phyloP scores from a whole-genome alignment of 768 basidiomycete species.

The Phanerodontia chrysosporium region DNA sequence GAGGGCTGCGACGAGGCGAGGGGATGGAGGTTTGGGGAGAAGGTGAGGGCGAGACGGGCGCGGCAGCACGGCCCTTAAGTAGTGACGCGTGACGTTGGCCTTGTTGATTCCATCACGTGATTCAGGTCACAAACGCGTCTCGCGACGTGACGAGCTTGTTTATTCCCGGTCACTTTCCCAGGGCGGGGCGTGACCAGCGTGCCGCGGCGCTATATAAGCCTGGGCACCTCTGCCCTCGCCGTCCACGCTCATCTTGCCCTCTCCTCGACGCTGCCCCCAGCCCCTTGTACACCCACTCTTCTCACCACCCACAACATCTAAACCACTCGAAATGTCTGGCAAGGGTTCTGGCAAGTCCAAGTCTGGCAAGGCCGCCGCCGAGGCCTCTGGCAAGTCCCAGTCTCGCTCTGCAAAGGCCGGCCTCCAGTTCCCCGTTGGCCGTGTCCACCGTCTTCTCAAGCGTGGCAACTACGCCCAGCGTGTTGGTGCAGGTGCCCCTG shows the following conservation, averaged over 20 bases:
- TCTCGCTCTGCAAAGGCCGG: conserved; percentile 74
- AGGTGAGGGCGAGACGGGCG: not conserved
- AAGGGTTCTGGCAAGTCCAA: conserved; percentile 49
- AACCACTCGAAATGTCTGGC: conserved; percentile 30
- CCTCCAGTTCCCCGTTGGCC: conserved; percentile 86
- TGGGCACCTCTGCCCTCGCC: not conserved
- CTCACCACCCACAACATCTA: conserved; percentile 10
- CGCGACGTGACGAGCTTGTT: conserved; percentile 10
- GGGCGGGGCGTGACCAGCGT: not conserved
- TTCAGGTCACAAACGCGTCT: conserved; percentile 1
- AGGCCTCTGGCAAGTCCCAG: conserved; percentile 44
- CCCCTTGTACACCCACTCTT: not conserved
- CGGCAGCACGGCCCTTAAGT: conserved; percentile 1
- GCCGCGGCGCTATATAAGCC: conserved; percentile 1
- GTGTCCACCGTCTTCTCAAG: conserved; percentile 87
- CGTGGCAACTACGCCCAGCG: conserved; percentile 86
- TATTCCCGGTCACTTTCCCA: conserved; percentile 11
- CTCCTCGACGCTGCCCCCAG: conserved; percentile 4
- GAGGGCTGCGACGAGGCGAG: conserved; percentile 24
- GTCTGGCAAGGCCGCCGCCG: conserved; percentile 38
- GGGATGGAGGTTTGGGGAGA: conserved; percentile 9
- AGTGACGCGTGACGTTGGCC: conserved; percentile 14
- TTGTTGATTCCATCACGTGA: conserved; percentile 7
- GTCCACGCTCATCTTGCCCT: not conserved
- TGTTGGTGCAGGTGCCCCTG: conserved; percentile 86